Base-by-base conservation (phyloP, 331 rosid species). In the Ulmus americana region DNA sequence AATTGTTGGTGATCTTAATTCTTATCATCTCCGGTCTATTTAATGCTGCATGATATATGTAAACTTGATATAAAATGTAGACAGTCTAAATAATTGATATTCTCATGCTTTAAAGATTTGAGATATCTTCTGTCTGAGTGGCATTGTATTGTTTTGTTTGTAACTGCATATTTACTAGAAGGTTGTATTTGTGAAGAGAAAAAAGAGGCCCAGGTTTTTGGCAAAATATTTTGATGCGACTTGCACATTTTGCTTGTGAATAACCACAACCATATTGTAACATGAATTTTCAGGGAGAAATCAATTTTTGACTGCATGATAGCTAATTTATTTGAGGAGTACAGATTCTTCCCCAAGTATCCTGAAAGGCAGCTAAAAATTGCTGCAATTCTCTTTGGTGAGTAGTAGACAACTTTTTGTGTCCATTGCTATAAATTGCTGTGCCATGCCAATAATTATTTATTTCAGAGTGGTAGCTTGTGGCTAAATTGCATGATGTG, bases 301-400 rank as follows among this genome's bases (percentile, higher is more conserved):
- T 74, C 69, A 65, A 85, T 94, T 64, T 90, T 87, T 52, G 97
- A 84, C 42, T 94, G 96, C 81, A 94, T 94, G 99, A 85, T 85
- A 35, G 91, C 87, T 6, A 94, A 94, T 84, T 82, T 90, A 70
- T 94, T 90, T 58, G 99, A 94, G 76, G 97, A 94, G 84, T 94
- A 85, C 74, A 81, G 85, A 58, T 94, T 94, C 81, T 94, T 90
- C 64, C 95, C 95, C 11, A 94, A 88, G 83, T 94, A 94, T 80
- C 99, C 99, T 55, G 99, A 94, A 77, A 82, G 82, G 79, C 99
- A 94, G 74, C 90, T 94, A 55, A 83, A 77, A 85, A 84, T 94
- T 76, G 97, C 97, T 9, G 99, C 97, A 14, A 70, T 87, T 69
- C 88, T 90, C 67, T 94, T 94, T 74, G 99, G 99, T 90, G 71